Evolutionary conservation across 352 stramenopile species (phyloP), one percentile per base, ranked within the genome.

Genomic region (Phytophthora europaea): DNA sequence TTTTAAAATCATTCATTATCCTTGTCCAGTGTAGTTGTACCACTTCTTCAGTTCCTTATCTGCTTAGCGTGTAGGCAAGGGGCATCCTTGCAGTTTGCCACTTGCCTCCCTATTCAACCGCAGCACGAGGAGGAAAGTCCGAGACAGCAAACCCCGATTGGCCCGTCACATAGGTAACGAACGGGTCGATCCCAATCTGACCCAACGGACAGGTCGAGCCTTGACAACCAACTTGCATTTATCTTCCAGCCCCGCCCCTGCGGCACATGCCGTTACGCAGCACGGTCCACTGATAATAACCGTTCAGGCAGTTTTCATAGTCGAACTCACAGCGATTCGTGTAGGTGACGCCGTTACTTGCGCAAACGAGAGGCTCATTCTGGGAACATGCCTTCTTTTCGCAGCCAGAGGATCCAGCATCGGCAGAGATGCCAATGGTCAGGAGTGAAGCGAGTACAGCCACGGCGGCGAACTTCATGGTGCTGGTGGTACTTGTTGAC

Each of bases 301-400:
- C 43, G 43, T 50, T 50, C 15, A 4, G 16, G 43, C 43, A 50
- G 18, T 50, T 50, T 23, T 50, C 5, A 50, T 20, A 22, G 43
- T 50, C 43, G 43, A 50, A 50, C 16, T 50, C 43, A 4, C 18
- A 50, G 6, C 20, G 16, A 10, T 50, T 50, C 5, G 1, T 22
- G 43, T 50, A 50, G 43, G 43, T 50, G 43, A 50, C 43, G 43
- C 43, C 43, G 18, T 50, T 50, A 50, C 43, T 50, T 13, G 15
- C 43, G 43, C 43, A 50, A 22, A 50, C 18, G 16, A 7, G 5
- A n/a, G 43, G 43, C 5, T 1, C 16, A 15, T 48, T n/a, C 8
- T 5, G 0, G 6, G 43, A 8, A 16, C 43, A 50, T n/a, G 9
- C 2, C 34, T 16, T 5, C 6, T 16, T 50, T 9, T 12, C 16